These are phyloP conservation scores for Phytophthora parvispora DNA, from an alignment of 352 stramenopile species.

Conservation along the genomic window DNA sequence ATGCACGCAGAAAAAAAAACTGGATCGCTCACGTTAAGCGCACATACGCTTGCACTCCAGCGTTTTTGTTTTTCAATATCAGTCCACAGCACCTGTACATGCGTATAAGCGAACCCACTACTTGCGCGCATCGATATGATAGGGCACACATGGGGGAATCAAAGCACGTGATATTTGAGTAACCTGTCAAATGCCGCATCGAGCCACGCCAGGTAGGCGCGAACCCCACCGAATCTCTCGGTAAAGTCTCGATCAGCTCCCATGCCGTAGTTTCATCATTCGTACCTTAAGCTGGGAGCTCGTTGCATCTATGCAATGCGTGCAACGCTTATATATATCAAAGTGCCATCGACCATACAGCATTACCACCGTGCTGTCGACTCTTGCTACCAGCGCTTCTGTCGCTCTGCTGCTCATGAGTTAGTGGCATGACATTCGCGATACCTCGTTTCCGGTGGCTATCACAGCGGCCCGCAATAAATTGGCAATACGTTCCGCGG, in stretches of 20 bases:
- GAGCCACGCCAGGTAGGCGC: background rate
- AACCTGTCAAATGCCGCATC: background rate
- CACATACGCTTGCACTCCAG: no score
- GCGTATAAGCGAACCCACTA: background rate
- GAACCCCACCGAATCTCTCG: background rate
- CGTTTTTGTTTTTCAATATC: background rate
- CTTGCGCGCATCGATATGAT: background rate
- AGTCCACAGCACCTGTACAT: background rate
- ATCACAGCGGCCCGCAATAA: background rate
- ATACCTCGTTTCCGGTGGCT: background rate
- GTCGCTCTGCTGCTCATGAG: background rate
- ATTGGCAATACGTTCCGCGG: background rate
- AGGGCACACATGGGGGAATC: background rate
- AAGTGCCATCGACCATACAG: background rate
- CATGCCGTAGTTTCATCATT: background rate
- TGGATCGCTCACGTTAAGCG: no score
- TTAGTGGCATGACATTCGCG: background rate
- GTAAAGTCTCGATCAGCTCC: background rate
- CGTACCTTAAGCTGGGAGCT: background rate
- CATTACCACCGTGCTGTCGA: background rate
- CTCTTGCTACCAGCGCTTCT: background rate
- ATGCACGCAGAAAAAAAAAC: no score
- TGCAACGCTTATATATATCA: background rate
- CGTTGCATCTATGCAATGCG: background rate
- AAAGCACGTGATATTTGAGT: background rate